Evolutionary conservation across 352 stramenopile species (phyloP).

Genomic region (Discostella stelligera): DNA sequence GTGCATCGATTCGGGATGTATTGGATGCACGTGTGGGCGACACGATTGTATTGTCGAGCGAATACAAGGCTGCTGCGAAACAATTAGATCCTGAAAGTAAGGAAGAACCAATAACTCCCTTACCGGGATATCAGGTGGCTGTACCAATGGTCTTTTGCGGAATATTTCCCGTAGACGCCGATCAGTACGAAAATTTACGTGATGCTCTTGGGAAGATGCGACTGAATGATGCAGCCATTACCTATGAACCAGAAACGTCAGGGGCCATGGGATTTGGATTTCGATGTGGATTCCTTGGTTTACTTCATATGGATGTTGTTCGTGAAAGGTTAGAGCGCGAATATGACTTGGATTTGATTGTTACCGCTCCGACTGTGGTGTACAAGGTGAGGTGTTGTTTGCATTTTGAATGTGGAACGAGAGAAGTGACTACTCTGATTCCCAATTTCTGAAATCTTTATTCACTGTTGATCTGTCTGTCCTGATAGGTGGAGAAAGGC

Average conservation of each 20-base stretch:
- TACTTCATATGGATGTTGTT: conserved; percentile 99
- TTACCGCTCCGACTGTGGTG: conserved; percentile 97
- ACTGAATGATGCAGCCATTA: conserved; percentile 97
- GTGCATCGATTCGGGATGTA: conserved; percentile 95
- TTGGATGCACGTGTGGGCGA: conserved; percentile 93
- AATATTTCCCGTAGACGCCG: conserved; percentile 97
- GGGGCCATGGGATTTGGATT: conserved; percentile 85
- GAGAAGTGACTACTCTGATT: background rate
- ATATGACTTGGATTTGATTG: conserved; percentile 96
- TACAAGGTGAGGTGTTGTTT: conserved; percentile 80
- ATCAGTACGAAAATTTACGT: conserved; percentile 95
- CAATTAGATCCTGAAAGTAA: conserved; percentile 42
- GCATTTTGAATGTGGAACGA: background rate
- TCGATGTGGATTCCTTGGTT: conserved; percentile 92
- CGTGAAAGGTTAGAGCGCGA: conserved; percentile 97
- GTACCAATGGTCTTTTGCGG: conserved; percentile 97
- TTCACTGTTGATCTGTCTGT: background rate
- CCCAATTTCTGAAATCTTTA: background rate
- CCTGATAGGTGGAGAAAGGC: conserved; percentile 46
- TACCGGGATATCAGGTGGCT: conserved; percentile 84
- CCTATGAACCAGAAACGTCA: conserved; percentile 93
- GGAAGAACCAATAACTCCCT: conserved; percentile 46
- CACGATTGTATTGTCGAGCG: conserved; percentile 79
- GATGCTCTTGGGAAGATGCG: conserved; percentile 95
- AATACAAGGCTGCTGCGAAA: conserved; percentile 65